Conservation (phyloP, 495 filamentous ascomycete species). For the Monascus purpureus region DNA sequence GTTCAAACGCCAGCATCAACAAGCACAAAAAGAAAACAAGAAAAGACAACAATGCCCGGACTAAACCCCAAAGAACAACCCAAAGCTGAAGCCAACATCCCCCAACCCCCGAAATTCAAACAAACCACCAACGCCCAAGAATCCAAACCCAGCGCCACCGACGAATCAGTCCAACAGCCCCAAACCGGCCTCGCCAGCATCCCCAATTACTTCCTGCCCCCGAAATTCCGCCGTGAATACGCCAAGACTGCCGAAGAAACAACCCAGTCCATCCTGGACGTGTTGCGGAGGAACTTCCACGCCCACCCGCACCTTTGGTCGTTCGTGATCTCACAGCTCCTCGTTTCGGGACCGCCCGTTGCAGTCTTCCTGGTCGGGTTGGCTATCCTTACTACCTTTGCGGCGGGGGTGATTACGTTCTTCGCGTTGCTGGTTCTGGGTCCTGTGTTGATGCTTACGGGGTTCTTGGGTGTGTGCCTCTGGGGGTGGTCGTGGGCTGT, state of each 20-base stretch:
- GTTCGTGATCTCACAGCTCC: constrained; percentile 41
- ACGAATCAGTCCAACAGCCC: too few species aligned
- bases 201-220: too few species aligned
- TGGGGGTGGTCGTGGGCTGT: constrained; percentile 50
- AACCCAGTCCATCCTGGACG: not conserved
- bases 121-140: too few species aligned
- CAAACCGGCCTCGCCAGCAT: too few species aligned
- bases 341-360: constrained; percentile 43
- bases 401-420: constrained; percentile 40
- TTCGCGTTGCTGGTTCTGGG: constrained; percentile 51
- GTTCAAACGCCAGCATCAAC: not conserved
- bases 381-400: constrained; percentile 31
- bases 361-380: constrained; percentile 45
- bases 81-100: too few species aligned
- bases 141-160: too few species aligned
- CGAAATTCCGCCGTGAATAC: too few species aligned
- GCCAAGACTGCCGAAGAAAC: not conserved
- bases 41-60: too few species aligned
- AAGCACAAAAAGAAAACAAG: too few species aligned
- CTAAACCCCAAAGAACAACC: too few species aligned
- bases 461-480: constrained; percentile 36
- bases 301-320: constrained; percentile 13
- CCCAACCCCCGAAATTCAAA: too few species aligned
- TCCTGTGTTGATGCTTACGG: constrained; percentile 47
- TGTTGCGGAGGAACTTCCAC: not conserved